These are phyloP conservation scores for Hymenochaete sp. DNA, from an alignment of 1,284 basidiomycete species.

Conservation along the genomic window DNA sequence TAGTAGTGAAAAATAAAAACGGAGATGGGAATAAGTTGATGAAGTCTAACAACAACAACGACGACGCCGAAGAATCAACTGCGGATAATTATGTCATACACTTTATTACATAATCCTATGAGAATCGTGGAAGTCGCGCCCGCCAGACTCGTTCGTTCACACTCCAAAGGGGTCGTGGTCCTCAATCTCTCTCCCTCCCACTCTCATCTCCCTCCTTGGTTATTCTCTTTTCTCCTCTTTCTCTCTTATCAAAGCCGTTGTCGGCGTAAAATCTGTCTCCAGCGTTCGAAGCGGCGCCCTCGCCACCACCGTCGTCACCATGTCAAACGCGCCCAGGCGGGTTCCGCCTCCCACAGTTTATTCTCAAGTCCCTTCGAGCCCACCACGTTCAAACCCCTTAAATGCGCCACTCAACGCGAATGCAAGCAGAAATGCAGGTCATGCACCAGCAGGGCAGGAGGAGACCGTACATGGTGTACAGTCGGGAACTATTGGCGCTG, in stretches of 20 bases:
- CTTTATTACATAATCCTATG: too few species aligned
- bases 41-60: too few species aligned
- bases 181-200: background rate
- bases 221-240: background rate
- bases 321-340: slow-evolving; percentile 13
- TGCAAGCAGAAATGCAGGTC: slow-evolving; percentile 4
- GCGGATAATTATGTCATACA: too few species aligned
- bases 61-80: too few species aligned
- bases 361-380: slow-evolving; percentile 15
- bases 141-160: background rate
- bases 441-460: slow-evolving; percentile 18
- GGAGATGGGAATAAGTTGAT: too few species aligned
- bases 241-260: background rate
- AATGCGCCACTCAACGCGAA: slow-evolving; percentile 7
- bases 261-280: too few species aligned
- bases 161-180: background rate
- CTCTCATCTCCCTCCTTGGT: background rate
- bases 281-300: too few species aligned
- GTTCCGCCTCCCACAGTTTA: slow-evolving; percentile 14
- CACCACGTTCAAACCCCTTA: slow-evolving; percentile 10
- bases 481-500: slow-evolving; percentile 60
- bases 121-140: background rate
- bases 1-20: too few species aligned
- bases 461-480: slow-evolving; percentile 63
- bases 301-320: background rate